A percentile compares a stretch with the other conserved stretches of the same genome.
These are phyloP conservation scores for Crepidotus variabilis DNA, from an alignment of 768 basidiomycete species.

Conservation along the genomic window DNA sequence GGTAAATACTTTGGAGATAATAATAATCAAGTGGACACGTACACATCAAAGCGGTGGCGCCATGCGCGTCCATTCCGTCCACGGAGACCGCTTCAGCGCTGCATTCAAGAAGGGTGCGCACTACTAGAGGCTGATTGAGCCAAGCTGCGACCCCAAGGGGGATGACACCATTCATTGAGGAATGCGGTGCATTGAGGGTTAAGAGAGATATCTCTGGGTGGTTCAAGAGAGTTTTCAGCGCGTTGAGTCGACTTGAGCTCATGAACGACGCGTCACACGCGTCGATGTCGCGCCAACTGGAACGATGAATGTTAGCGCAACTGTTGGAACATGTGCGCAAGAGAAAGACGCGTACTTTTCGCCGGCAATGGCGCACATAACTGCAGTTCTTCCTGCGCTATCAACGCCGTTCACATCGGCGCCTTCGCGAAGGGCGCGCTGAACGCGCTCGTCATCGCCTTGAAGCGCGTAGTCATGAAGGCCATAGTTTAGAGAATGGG, in stretches of 20 bases:
- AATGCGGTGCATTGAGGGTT: constrained; percentile 72
- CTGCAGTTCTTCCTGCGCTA: constrained; percentile 52
- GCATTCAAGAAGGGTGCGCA: constrained; percentile 61
- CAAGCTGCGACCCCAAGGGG: constrained; percentile 78
- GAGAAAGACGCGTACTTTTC: constrained; percentile 48
- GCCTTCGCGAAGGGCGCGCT: constrained; percentile 49
- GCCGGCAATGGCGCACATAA: constrained; percentile 71
- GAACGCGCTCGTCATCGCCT: constrained; percentile 53
- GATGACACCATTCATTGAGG: constrained; percentile 67
- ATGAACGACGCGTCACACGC: constrained; percentile 68
- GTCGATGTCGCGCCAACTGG: constrained; percentile 67
- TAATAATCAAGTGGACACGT: constrained; percentile 27
- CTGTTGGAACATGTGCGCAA: neutral
- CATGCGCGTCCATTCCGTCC: constrained; percentile 70
- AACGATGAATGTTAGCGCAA: constrained; percentile 5
- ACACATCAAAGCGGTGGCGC: constrained; percentile 86
- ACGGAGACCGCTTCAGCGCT: constrained; percentile 63
- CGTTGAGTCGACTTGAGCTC: constrained; percentile 51
- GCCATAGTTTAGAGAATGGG: constrained; percentile 28
- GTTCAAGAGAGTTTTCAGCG: constrained; percentile 50
- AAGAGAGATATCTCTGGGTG: constrained; percentile 61
- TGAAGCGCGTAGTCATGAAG: constrained; percentile 54
- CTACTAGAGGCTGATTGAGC: constrained; percentile 60
- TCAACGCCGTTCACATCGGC: constrained; percentile 71
- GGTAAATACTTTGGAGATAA: constrained; percentile 14